Evolutionary conservation across 1,284 basidiomycete genomes (phyloP), one percentile per base, ranked within the genome.

Genomic region (Microbotryum silenes-acaulis): DNA sequence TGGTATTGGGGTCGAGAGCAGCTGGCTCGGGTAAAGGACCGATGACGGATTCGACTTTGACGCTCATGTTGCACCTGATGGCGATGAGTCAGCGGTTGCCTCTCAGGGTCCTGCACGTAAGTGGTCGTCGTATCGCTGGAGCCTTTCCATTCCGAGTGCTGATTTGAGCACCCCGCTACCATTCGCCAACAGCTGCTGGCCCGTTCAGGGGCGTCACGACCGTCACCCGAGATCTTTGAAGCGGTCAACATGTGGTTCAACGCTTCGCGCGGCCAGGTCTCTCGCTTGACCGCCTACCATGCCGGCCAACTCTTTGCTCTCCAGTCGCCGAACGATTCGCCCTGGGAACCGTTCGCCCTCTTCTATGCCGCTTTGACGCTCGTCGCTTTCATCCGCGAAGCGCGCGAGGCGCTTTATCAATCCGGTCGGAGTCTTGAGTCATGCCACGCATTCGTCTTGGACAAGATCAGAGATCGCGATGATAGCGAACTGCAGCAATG

Each of bases 251-350:
- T 37, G 2, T 68, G 67, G 67, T 54, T 62, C 2, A 37, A 18
- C 9, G 62, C 62, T 2, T 49, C 27, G 9, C 23, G 60, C 42
- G 67, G 67, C 8, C 18, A 44, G 3, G 45, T 64, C 33, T 62
- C 64, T 1, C 62, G 65, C 20, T 50, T 37, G 44, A 62, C 67
- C 18, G 58, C 61, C 18, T 66, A 59, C 55, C 67, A 68, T 55
- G 67, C 67, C 23, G 67, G 62, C 4, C 67, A 68, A 53, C 59
- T 66, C 33, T 25, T 66, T 47, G 62, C 52, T 9, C 57, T 68
- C 25, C n/a, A 4, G 23, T 23, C 53, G 21, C 21, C 47, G 2
- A 47, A 46, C 47, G 67, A 68, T 23, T 60, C 60, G 37, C 67
- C 67, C 1, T 53, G 66, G 57, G 64, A 68, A 42, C 67, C 67